A percentile compares a stretch with the other conserved stretches of the same genome.
Evolutionary conservation across 108 stramenopile genomes (phyloP).

Genomic region (Chaetoceros muelleri): DNA sequence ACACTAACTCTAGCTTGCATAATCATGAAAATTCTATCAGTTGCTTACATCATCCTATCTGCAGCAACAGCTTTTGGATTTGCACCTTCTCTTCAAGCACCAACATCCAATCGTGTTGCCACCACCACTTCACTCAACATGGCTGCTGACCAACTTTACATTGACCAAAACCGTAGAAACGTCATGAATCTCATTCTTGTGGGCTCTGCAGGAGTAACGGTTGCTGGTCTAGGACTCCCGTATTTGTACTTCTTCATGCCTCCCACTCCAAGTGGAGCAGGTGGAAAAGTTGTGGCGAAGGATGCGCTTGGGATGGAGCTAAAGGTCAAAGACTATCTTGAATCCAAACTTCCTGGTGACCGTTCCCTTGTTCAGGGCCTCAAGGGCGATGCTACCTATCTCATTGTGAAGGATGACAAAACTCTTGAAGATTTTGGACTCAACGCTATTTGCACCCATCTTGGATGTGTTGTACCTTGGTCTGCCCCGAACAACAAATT

Average conservation of each 20-base stretch:
- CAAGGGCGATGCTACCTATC: conserved; percentile 16
- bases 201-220: conserved; percentile 81
- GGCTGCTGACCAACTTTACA: conserved; percentile 82
- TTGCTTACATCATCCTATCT: no score
- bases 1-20: no score
- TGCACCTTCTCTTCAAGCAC: no score
- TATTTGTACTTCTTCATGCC: conserved; percentile 95
- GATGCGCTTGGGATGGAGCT: conserved; percentile 90
- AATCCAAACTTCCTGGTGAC: conserved; percentile 70
- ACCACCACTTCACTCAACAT: conserved; percentile 43
- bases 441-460: conserved; percentile 20
- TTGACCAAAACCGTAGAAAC: conserved; percentile 92
- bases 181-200: conserved; percentile 95
- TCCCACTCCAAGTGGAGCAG: conserved; percentile 72
- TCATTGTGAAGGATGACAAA: conserved; percentile 8
- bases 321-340: conserved; percentile 78
- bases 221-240: conserved; percentile 87
- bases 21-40: no score
- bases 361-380: conserved; percentile 51
- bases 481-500: conserved; percentile 10
- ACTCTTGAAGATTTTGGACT: conserved; percentile 8
- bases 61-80: no score
- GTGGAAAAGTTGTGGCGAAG: conserved; percentile 80
- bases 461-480: conserved; percentile 27
- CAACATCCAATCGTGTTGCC: conserved; percentile 28